phyloP scores from a whole-genome alignment of 2,329 filamentous ascomycete genomes.

The Fusarium sp. region DNA sequence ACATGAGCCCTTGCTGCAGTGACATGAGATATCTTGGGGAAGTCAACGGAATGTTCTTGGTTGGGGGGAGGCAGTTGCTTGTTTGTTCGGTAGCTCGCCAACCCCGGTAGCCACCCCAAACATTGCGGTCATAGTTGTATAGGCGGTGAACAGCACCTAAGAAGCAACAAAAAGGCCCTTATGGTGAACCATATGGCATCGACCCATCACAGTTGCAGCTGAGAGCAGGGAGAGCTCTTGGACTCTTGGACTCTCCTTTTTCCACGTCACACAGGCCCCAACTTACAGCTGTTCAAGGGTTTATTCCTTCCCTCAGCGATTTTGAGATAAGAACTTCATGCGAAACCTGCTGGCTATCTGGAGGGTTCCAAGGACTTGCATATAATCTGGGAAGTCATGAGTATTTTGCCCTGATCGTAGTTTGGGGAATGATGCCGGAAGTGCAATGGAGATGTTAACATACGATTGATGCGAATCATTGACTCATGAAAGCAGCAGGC shows the following conservation, averaged over 20 bases:
- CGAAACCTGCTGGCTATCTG: conserved; percentile 7
- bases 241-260: conserved; percentile 26
- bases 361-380: conserved; percentile 10
- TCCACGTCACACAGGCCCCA: conserved; percentile 25
- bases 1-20: conserved; percentile 40
- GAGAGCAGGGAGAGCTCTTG: conserved; percentile 23
- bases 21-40: conserved; percentile 33
- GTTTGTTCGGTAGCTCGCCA: conserved; percentile 27
- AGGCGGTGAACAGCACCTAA: conserved; percentile 39
- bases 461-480: background rate
- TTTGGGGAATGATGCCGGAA: background rate
- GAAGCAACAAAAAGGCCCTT: conserved; percentile 29
- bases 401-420: background rate
- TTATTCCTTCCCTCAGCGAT: background rate
- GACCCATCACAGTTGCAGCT: conserved; percentile 29
- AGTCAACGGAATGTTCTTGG: conserved; percentile 12
- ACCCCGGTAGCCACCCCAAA: conserved; percentile 32
- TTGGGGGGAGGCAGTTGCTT: conserved; percentile 11
- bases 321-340: conserved; percentile 14
- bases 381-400: background rate
- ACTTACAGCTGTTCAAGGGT: conserved; percentile 5
- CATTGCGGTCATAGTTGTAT: conserved; percentile 17
- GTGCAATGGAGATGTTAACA: background rate
- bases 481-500: background rate
- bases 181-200: conserved; percentile 24